Evolutionary conservation across 2,329 filamentous ascomycete genomes (phyloP), one percentile per base, ranked within the genome.

Genomic region (Ceratocystis harringtonii): DNA sequence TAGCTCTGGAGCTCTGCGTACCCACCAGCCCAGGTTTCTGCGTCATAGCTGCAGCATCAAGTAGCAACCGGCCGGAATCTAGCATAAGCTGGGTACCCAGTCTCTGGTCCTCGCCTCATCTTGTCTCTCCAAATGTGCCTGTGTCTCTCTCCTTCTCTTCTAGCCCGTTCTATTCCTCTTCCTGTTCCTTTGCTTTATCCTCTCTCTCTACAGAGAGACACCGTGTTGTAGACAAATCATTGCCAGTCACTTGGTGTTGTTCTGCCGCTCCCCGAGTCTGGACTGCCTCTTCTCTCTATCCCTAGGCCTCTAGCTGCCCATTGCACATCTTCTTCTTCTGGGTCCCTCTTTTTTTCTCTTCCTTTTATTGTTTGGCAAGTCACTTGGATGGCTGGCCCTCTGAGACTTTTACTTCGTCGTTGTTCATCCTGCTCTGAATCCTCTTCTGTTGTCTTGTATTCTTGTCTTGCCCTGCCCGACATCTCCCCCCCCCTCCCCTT

Each of bases 11-110:
- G 36, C 36, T 41, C 36, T 41, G 32, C 32, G 10, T 36, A 36
- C 10, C 32, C 3, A 36, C 32, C 8, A 10, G 17, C 12, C 52
- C 6, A 57, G 28, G 52, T 30, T 10, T 57, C 8, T 57, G 52
- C 52, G 52, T 57, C 52, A 57, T 57, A 57, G 52, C 52, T 57
- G 22, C 52, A 57, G 25, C 52, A 57, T 12, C 52, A 57, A 41
- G 52, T 57, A 57, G 52, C 52, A 57, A 28, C 52, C 52, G 52
- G 52, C 52, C 52, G 52, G 52, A 30, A 57, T 30, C 52, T n/a
- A 57, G 52, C 52, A 57, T 30, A 28, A 28, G 22, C 36, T 30
- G 28, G 22, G 52, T 57, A 57, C 52, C 52, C 52, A 57, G 22
- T 30, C 52, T 57, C 22, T 57, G 52, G 52, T 50, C 45, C 45